Percentiles rank a stretch among this genome's conserved stretches.
Evolutionary conservation across 331 rosid species (phyloP).

Genomic region (Malus hybrid): DNA sequence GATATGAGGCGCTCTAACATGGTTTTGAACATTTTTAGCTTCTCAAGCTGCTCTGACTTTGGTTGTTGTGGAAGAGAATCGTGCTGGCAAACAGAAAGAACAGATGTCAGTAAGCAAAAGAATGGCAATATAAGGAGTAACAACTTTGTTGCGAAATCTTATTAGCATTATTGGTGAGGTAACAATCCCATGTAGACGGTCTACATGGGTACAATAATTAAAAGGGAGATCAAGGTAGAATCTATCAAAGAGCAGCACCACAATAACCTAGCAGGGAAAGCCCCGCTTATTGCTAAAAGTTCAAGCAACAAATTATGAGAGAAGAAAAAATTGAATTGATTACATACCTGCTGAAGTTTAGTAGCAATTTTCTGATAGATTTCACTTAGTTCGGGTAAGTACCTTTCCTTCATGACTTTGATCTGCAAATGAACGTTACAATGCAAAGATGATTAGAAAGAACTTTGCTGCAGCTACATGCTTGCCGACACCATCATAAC

Average conservation of each 20-base stretch:
- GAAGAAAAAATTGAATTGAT: no score
- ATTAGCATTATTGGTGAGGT: not conserved
- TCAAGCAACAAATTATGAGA: no score
- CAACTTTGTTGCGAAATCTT: not conserved
- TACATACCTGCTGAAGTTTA: constrained; percentile 21
- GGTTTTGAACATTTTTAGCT: constrained; percentile 36
- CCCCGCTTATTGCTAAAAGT: not conserved
- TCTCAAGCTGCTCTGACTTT: constrained; percentile 53
- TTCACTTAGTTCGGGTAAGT: constrained; percentile 56
- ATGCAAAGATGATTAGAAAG: constrained; percentile 8
- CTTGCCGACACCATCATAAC: not conserved
- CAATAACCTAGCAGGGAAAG: not conserved
- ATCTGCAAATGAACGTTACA: constrained; percentile 39
- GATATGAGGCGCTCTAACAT: constrained; percentile 46
- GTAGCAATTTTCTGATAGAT: constrained; percentile 47
- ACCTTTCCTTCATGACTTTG: constrained; percentile 57
- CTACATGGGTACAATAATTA: not conserved
- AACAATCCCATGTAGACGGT: not conserved
- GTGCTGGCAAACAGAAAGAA: constrained; percentile 37
- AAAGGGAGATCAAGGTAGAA: not conserved
- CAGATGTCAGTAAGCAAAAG: not conserved
- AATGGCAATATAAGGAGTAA: not conserved
- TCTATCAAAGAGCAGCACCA: not conserved
- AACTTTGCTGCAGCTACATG: not conserved
- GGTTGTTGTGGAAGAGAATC: constrained; percentile 68